Conservation (phyloP, 805 yeast genomes). For the Candida hungchunana region DNA sequence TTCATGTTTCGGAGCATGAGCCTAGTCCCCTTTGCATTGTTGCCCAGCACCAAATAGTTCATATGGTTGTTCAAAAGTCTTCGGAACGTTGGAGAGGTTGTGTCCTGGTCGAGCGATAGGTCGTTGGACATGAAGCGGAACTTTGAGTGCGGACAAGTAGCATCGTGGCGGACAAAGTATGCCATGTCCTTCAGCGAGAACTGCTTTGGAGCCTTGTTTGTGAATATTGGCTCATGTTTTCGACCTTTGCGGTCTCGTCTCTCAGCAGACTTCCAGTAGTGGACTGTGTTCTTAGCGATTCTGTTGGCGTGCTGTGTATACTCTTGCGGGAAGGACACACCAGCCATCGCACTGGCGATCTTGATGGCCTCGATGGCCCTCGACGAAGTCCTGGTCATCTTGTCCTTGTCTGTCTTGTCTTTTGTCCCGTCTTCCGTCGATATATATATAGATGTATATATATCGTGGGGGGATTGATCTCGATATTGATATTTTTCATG, state of each 20-base stretch:
- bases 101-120: conserved; percentile 2
- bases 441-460: too few species aligned
- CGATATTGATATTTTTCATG: not conserved
- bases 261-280: conserved; percentile 1
- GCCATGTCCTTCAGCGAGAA: conserved; percentile 18
- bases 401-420: not conserved
- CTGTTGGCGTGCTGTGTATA: conserved; percentile 2
- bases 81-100: conserved; percentile 14
- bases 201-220: conserved; percentile 15
- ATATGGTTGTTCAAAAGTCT: conserved; percentile 21
- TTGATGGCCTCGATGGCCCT: conserved; percentile 4
- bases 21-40: conserved; percentile 11
- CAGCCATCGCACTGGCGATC: not conserved
- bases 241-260: not conserved
- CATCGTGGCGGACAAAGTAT: conserved; percentile 13
- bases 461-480: not conserved
- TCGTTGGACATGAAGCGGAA: conserved; percentile 18
- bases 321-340: not conserved
- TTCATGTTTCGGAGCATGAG: conserved; percentile 1
- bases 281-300: conserved; percentile 1
- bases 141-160: conserved; percentile 5
- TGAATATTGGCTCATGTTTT: conserved; percentile 8
- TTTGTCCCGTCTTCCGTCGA: not conserved
- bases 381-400: not conserved
- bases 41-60: conserved; percentile 16